These are phyloP conservation scores for Elsinoe batatas DNA, from an alignment of 2,329 filamentous ascomycete genomes.

Conservation along the genomic window DNA sequence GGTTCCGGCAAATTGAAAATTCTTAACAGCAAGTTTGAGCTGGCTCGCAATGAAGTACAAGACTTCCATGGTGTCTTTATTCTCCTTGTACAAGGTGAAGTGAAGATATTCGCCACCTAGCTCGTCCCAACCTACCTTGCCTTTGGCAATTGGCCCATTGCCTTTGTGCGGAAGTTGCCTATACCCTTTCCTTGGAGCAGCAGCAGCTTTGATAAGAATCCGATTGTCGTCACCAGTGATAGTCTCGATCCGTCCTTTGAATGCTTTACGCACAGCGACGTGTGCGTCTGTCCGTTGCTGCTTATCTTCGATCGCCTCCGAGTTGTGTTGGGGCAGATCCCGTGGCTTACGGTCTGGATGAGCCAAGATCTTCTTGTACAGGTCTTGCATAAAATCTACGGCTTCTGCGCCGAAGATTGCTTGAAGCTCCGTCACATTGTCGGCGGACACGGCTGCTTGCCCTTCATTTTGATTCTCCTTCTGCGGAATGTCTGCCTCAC, in stretches of 20 bases:
- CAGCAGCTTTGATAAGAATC: slow-evolving; percentile 46
- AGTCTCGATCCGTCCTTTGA: slow-evolving; percentile 68
- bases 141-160: slow-evolving; percentile 22
- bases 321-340: slow-evolving; percentile 45
- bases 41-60: slow-evolving; percentile 65
- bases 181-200: slow-evolving; percentile 20
- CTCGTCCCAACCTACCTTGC: slow-evolving; percentile 52
- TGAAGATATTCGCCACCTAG: slow-evolving; percentile 73
- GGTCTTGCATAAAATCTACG: slow-evolving; percentile 41
- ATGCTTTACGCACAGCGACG: slow-evolving; percentile 63
- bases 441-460: slow-evolving; percentile 24
- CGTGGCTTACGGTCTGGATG: slow-evolving; percentile 47
- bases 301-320: slow-evolving; percentile 49
- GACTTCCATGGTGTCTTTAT: slow-evolving; percentile 92
- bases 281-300: slow-evolving; percentile 54
- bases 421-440: slow-evolving; percentile 30
- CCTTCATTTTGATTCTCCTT: slow-evolving; percentile 6
- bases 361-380: slow-evolving; percentile 46
- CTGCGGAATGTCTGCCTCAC: background rate
- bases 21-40: slow-evolving; percentile 57
- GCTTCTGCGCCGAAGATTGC: slow-evolving; percentile 44
- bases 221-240: slow-evolving; percentile 61
- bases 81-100: slow-evolving; percentile 92
- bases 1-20: slow-evolving; percentile 75
- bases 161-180: slow-evolving; percentile 8